Evolutionary conservation across 2,329 filamentous ascomycete genomes (phyloP), one percentile per base, ranked within the genome.

Genomic region (Chaetomiaceae sp.): DNA sequence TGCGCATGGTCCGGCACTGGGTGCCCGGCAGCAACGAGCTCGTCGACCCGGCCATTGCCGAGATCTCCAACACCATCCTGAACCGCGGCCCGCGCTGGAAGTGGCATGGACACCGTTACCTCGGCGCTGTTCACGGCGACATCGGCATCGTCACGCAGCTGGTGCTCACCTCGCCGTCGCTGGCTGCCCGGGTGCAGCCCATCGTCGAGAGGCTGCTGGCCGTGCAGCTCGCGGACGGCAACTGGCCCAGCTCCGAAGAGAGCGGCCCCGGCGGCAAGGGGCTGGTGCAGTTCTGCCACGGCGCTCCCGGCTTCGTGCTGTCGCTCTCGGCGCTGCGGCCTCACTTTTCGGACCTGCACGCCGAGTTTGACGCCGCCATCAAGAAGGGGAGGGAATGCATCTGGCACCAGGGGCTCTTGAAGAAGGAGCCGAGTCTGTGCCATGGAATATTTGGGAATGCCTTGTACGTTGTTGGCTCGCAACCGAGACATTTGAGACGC

Each of bases 101-200:
- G 57, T 88, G 82, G 81, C 78, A 82, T 55, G 79, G 77, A 14
- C 81, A 81, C 60, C 65, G 71, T 17, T 87, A 87, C 62, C 72
- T 87, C 33, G 87, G 86, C 1, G 82, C 85, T 5, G 81, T 79
- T 0, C 84, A 89, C 63, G 87, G 87, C 7, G 77, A 80, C 12
- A 80, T 88, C 23, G 84, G 86, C 4, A 88, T 87, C 65, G 76
- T 89, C 52, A 83, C 81, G n/a, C 86, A 89, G 66, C 71, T 88
- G 14, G 76, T 87, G 1, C 71, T 80, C 20, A 82, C 82, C 2
- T 75, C 78, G 51, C 78, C 81, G 0, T 68, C 71, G 5, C 74
- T 79, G 57, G 82, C 83, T 1, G 66, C 74, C 1, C 73, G 75
- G 43, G 68, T 88, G 3, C 75, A 80, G 57, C 69, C 69, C 3